phyloP scores from a whole-genome alignment of 2,329 filamentous ascomycete genomes.

The Hortaea werneckii region DNA sequence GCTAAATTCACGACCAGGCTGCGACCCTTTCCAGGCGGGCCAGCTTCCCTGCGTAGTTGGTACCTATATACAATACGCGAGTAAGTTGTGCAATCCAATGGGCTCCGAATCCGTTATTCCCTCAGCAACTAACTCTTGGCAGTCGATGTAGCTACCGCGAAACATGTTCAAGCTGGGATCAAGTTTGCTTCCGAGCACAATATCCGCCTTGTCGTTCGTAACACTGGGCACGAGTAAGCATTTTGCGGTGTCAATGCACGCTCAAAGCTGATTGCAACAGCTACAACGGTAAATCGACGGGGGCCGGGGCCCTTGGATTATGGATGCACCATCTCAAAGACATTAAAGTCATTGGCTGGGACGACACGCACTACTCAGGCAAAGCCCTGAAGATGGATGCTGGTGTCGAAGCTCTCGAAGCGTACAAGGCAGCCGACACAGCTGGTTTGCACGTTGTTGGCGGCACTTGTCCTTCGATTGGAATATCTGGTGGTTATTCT shows the following conservation, averaged over 20 bases:
- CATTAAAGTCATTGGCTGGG: constrained; percentile 35
- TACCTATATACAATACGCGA: constrained; percentile 28
- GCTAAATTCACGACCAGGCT: constrained; percentile 30
- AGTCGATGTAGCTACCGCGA: constrained; percentile 19
- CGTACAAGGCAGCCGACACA: constrained; percentile 37
- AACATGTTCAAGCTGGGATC: constrained; percentile 16
- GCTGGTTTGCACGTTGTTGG: constrained; percentile 8
- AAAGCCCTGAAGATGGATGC: constrained; percentile 45
- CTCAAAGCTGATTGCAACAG: not conserved
- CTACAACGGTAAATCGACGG: constrained; percentile 48
- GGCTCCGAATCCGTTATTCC: too few species aligned
- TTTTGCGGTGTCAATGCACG: not conserved
- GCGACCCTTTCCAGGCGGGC: constrained; percentile 30
- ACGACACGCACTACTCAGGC: constrained; percentile 36
- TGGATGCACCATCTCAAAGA: constrained; percentile 49
- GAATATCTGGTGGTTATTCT: constrained; percentile 49
- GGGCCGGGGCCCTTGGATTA: constrained; percentile 47
- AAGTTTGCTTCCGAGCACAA: constrained; percentile 38
- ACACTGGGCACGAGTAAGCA: constrained; percentile 32
- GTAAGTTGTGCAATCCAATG: too few species aligned
- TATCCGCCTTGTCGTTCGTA: constrained; percentile 39
- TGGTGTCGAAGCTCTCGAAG: constrained; percentile 42
- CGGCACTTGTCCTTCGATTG: constrained; percentile 47
- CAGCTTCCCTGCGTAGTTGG: constrained; percentile 33
- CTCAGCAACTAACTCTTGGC: constrained; percentile 1